Evolutionary conservation across 345 rosid species (phyloP).

Genomic region (Eucalyptus cloeziana): DNA sequence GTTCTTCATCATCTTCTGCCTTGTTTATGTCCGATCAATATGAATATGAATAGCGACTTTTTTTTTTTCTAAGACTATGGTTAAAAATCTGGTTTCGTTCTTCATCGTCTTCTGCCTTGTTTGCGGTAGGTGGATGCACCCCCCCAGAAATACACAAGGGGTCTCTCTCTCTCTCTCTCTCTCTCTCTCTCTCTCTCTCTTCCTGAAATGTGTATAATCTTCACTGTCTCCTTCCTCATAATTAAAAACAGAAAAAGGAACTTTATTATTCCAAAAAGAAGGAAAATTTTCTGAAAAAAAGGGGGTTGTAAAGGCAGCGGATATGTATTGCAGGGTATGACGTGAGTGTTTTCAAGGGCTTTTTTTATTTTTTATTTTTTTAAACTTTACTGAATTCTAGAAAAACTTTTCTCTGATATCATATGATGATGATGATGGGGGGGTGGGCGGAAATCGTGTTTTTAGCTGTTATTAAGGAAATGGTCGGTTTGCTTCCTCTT

Average conservation of each 20-base stretch:
- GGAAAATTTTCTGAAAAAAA: neutral
- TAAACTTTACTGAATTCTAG: slow-evolving; percentile 34
- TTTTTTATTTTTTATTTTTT: neutral
- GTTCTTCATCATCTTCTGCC: neutral
- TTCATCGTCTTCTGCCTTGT: neutral
- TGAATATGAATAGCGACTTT: neutral
- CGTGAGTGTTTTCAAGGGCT: neutral
- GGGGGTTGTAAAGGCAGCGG: neutral
- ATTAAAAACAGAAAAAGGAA: neutral
- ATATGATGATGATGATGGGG: slow-evolving; percentile 13
- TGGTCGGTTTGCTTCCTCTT: slow-evolving; percentile 27
- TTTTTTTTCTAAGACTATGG: neutral
- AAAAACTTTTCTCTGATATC: slow-evolving; percentile 1
- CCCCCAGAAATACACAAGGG: neutral
- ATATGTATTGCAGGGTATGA: neutral
- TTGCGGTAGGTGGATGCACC: neutral
- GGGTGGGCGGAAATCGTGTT: slow-evolving; percentile 3
- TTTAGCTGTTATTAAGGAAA: slow-evolving; percentile 55
- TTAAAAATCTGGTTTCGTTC: neutral
- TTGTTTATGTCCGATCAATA: neutral
- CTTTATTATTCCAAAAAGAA: neutral
- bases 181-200: neutral
- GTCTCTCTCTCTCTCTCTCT: neutral
- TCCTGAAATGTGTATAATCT: neutral
- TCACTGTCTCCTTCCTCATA: neutral